Conservation (phyloP, 1,284 basidiomycete genomes). For the Sparassis latifolia region DNA sequence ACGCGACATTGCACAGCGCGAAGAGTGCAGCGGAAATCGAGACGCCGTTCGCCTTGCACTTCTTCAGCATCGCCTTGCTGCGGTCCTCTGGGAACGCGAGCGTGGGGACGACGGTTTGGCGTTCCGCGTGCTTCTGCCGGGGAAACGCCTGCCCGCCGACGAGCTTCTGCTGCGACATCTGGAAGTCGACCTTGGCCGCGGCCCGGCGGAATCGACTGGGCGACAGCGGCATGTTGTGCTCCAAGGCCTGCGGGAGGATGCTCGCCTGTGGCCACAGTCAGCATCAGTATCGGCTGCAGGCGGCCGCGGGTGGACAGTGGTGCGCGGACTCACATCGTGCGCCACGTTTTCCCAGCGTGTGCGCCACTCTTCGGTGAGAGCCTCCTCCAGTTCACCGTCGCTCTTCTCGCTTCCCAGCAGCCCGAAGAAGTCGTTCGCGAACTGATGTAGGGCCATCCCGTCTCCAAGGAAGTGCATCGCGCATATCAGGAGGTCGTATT, state of each 20-base stretch:
- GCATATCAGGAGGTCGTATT: constrained; percentile 57
- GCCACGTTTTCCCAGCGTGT: constrained; percentile 27
- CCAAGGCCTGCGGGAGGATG: constrained; percentile 44
- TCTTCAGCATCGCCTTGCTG: constrained; percentile 54
- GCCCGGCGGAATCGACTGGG: constrained; percentile 34
- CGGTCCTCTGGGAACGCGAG: constrained; percentile 45
- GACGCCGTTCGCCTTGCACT: constrained; percentile 64
- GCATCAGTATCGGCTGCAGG: no score
- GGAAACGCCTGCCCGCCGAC: constrained; percentile 63
- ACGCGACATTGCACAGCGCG: constrained; percentile 69
- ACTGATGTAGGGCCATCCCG: constrained; percentile 72
- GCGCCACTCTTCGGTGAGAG: constrained; percentile 44
- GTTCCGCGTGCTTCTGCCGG: constrained; percentile 34
- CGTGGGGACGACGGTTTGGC: constrained; percentile 62
- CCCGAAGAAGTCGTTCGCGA: constrained; percentile 66
- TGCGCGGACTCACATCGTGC: constrained; percentile 17
- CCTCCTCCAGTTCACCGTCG: constrained; percentile 34
- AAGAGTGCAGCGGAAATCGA: constrained; percentile 73
- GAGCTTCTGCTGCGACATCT: constrained; percentile 39
- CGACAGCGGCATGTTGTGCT: constrained; percentile 43
- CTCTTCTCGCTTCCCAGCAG: constrained; percentile 42
- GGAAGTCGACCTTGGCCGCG: constrained; percentile 51
- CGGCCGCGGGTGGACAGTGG: neutral
- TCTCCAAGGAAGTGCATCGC: constrained; percentile 74
- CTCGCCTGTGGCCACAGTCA: constrained; percentile 12